Conservation (phyloP, 495 filamentous ascomycete genomes). For the Penicillium maclennaniae region DNA sequence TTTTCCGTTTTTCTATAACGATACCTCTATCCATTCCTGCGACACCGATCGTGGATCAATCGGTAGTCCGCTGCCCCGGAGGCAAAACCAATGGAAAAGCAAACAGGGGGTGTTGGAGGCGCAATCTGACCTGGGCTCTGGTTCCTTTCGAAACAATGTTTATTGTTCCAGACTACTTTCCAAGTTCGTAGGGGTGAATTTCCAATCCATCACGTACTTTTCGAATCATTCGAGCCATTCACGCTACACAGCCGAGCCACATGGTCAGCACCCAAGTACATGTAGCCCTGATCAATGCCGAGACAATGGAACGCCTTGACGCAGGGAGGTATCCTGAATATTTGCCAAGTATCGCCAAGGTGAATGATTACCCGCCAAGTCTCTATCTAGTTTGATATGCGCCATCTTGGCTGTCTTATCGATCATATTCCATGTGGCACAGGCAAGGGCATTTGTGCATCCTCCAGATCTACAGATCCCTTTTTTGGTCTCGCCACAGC, state of each 20-base stretch:
- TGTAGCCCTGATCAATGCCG: conserved; percentile 9
- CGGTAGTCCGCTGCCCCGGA: neutral
- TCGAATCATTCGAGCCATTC: neutral
- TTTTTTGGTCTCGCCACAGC: conserved; percentile 6
- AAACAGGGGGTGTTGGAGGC: conserved; percentile 19
- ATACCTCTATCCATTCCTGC: conserved; percentile 4
- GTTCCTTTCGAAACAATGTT: conserved; percentile 6
- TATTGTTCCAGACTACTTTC: conserved; percentile 7
- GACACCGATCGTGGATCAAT: conserved; percentile 4
- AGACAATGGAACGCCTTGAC: conserved; percentile 11
- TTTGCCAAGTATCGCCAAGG: conserved; percentile 32
- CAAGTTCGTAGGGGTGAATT: conserved; percentile 8
- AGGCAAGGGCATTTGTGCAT: conserved; percentile 7
- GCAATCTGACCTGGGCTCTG: conserved; percentile 14
- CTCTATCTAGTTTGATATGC: conserved; percentile 33
- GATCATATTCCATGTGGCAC: conserved; percentile 17
- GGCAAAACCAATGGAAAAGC: conserved; percentile 9
- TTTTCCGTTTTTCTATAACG: conserved; percentile 8
- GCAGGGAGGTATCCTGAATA: conserved; percentile 27
- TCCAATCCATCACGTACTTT: conserved; percentile 9
- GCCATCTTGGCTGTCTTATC: conserved; percentile 22
- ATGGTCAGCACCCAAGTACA: neutral
- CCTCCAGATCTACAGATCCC: conserved; percentile 3
- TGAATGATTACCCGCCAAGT: conserved; percentile 37
- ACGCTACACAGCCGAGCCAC: neutral